Evolutionary conservation across 2,329 filamentous ascomycete species (phyloP).

Genomic region (Chalara sp.): DNA sequence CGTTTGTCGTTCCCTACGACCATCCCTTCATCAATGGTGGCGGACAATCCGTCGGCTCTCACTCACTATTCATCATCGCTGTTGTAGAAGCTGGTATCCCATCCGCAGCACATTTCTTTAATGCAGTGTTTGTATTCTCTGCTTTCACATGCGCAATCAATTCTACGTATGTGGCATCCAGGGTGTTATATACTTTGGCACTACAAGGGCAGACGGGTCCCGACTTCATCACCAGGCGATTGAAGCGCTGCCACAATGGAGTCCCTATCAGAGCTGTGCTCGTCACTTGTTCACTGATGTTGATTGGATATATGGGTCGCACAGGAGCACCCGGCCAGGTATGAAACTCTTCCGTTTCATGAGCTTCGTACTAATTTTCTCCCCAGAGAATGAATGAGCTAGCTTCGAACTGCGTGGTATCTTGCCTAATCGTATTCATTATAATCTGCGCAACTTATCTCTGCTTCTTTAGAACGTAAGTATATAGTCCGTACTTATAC

Average conservation of each 20-base stretch:
- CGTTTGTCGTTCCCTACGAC: constrained; percentile 30
- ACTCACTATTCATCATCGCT: constrained; percentile 32
- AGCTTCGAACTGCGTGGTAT: constrained; percentile 30
- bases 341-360: constrained; percentile 7
- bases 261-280: constrained; percentile 33
- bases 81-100: constrained; percentile 31
- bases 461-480: constrained; percentile 31
- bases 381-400: constrained; percentile 30
- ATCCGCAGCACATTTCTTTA: constrained; percentile 31
- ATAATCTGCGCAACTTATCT: constrained; percentile 35
- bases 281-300: constrained; percentile 29
- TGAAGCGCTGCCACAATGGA: constrained; percentile 30
- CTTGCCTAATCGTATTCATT: constrained; percentile 32
- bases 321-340: constrained; percentile 30
- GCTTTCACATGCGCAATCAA: constrained; percentile 31
- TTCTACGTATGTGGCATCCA: constrained; percentile 30
- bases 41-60: constrained; percentile 27
- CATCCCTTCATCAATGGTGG: constrained; percentile 34
- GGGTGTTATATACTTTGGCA: constrained; percentile 31
- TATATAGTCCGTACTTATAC: neutral
- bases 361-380: constrained; percentile 4
- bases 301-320: constrained; percentile 33
- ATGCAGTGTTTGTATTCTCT: constrained; percentile 31
- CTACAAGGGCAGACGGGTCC: constrained; percentile 31
- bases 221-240: constrained; percentile 32